phyloP scores from a whole-genome alignment of 2,329 filamentous ascomycete genomes.

The Pestalotiopsis sp. region DNA sequence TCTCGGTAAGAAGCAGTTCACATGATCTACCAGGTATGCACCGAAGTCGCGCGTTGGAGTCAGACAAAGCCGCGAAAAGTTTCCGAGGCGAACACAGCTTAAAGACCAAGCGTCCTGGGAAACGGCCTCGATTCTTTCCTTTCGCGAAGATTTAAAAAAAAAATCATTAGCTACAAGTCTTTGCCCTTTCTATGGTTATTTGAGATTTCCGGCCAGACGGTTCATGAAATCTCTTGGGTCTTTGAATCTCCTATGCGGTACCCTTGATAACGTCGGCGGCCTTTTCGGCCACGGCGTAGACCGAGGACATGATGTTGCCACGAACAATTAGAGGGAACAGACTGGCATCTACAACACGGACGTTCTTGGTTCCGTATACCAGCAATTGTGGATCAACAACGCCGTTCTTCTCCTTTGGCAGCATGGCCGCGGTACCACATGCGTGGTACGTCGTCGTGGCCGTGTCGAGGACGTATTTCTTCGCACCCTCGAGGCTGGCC shows the following conservation, averaged over 20 bases:
- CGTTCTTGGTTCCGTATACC: slow-evolving; percentile 45
- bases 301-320: slow-evolving; percentile 31
- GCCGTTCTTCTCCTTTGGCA: slow-evolving; percentile 40
- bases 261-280: slow-evolving; percentile 9
- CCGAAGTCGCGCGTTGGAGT: background rate
- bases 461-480: slow-evolving; percentile 39
- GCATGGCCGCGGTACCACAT: slow-evolving; percentile 45
- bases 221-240: background rate
- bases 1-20: background rate
- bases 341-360: slow-evolving; percentile 47
- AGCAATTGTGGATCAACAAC: slow-evolving; percentile 44
- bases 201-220: background rate
- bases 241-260: background rate
- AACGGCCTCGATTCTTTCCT: background rate
- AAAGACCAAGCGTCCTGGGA: background rate
- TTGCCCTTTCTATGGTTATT: background rate
- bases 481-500: slow-evolving; percentile 60
- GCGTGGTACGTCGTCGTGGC: slow-evolving; percentile 45
- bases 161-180: background rate
- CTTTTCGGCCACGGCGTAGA: slow-evolving; percentile 33
- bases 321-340: slow-evolving; percentile 47
- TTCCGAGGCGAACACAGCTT: background rate
- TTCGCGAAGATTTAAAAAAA: background rate
- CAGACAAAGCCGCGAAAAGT: background rate
- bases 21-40: background rate